phyloP scores from a whole-genome alignment of 139 green algal species.

The Ettlia oleoabundans region DNA sequence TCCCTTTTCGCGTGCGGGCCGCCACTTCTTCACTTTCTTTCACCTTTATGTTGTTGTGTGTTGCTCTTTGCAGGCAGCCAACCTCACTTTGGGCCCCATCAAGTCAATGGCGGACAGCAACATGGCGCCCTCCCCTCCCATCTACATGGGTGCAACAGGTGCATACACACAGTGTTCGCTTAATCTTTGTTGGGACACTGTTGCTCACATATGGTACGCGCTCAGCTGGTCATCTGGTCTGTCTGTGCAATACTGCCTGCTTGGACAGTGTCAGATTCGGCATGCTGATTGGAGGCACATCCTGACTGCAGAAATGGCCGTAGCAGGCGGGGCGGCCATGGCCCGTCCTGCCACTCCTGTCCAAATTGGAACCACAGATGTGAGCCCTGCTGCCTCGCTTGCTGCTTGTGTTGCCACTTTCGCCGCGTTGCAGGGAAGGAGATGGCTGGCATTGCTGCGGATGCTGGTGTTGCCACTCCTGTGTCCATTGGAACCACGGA shows the following conservation, averaged over 20 bases:
- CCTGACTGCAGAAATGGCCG: neutral
- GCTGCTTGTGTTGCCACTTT: neutral
- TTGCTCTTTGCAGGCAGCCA: constrained; percentile 10
- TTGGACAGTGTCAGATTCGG: no score
- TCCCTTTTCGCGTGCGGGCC: neutral
- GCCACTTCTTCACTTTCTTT: no score
- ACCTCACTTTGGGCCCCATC: constrained; percentile 20
- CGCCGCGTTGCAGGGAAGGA: no score
- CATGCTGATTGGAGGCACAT: no score
- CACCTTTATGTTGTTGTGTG: no score
- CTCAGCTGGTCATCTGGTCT: no score
- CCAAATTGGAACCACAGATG: constrained; percentile 4
- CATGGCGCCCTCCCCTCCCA: neutral
- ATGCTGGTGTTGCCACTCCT: neutral
- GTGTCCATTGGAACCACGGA: no score
- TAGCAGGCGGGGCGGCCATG: neutral
- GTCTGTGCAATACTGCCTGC: no score
- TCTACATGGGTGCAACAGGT: neutral
- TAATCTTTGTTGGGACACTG: no score
- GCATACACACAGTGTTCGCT: neutral
- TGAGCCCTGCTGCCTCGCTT: neutral
- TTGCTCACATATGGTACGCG: no score
- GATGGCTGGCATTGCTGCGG: neutral
- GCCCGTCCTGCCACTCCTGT: neutral
- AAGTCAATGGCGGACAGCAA: constrained; percentile 9